These are phyloP conservation scores for Colletotrichum paranaense DNA, from an alignment of 2,329 filamentous ascomycete genomes.

Conservation along the genomic window DNA sequence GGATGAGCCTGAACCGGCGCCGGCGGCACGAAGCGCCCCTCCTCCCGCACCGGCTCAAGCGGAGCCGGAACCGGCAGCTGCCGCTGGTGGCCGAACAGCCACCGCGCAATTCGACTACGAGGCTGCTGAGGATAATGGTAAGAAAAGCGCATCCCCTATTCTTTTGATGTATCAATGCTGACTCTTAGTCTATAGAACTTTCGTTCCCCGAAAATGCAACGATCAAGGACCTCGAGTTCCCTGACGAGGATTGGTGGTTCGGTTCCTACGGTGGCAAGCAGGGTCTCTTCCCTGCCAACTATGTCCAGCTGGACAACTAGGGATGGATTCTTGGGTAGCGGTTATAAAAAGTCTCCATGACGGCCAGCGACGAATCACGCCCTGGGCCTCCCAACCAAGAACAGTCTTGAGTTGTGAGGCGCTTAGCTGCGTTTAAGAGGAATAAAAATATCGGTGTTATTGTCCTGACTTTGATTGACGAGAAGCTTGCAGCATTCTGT, in stretches of 20 bases:
- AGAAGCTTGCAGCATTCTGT: neutral
- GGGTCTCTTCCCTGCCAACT: slow-evolving; percentile 86
- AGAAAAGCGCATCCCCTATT: slow-evolving; percentile 46
- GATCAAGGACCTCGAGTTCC: slow-evolving; percentile 89
- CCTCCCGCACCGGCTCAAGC: slow-evolving; percentile 45
- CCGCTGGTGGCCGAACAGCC: slow-evolving; percentile 70
- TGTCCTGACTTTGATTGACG: neutral
- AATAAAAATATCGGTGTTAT: slow-evolving; percentile 17
- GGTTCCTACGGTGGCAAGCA: slow-evolving; percentile 83
- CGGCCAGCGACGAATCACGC: slow-evolving; percentile 24
- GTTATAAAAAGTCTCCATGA: slow-evolving; percentile 32
- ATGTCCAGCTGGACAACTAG: slow-evolving; percentile 67
- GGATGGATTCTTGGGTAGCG: neutral
- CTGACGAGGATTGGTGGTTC: slow-evolving; percentile 99
- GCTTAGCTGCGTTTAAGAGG: neutral
- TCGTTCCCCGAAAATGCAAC: slow-evolving; percentile 92
- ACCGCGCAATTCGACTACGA: slow-evolving; percentile 96
- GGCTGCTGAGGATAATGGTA: slow-evolving; percentile 92
- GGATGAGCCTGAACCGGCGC: slow-evolving; percentile 59
- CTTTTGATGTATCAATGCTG: neutral
- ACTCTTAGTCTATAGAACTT: slow-evolving; percentile 59
- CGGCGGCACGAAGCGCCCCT: slow-evolving; percentile 49
- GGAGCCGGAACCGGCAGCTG: slow-evolving; percentile 49
- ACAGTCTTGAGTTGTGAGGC: slow-evolving; percentile 4
- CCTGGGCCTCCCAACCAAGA: neutral